These are phyloP conservation scores for Cardamine occulta DNA, from an alignment of 345 rosid species.

Conservation along the genomic window DNA sequence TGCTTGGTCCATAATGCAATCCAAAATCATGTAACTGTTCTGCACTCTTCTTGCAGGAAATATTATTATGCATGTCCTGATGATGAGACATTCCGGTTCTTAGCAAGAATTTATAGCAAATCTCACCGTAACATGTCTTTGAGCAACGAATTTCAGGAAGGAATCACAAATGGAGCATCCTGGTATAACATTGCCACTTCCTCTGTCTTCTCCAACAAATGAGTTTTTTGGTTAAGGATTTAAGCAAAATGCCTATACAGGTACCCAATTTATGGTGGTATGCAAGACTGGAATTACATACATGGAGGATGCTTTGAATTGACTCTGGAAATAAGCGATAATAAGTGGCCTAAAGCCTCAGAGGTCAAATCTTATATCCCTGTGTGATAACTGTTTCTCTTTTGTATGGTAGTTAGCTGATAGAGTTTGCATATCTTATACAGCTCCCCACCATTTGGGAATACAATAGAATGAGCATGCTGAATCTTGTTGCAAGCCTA, in stretches of 20 bases:
- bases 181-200: slow-evolving; percentile 57
- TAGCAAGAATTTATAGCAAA: slow-evolving; percentile 79
- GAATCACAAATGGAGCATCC: slow-evolving; percentile 92
- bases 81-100: slow-evolving; percentile 77
- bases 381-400: slow-evolving; percentile 21
- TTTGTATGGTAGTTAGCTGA: slow-evolving; percentile 32
- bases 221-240: slow-evolving; percentile 20
- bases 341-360: slow-evolving; percentile 87
- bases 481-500: slow-evolving; percentile 81
- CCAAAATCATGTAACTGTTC: slow-evolving; percentile 14
- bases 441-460: slow-evolving; percentile 93
- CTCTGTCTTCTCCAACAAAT: slow-evolving; percentile 14
- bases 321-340: slow-evolving; percentile 93
- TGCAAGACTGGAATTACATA: slow-evolving; percentile 99
- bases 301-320: slow-evolving; percentile 93
- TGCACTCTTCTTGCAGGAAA: slow-evolving; percentile 59
- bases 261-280: slow-evolving; percentile 98
- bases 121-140: slow-evolving; percentile 91
- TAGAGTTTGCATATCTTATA: slow-evolving; percentile 21
- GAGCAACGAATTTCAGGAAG: slow-evolving; percentile 86
- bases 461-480: slow-evolving; percentile 86
- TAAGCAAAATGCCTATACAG: slow-evolving; percentile 51
- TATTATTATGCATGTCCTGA: slow-evolving; percentile 85
- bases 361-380: slow-evolving; percentile 61
- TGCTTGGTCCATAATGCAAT: slow-evolving; percentile 1